A percentile compares a stretch with the other conserved stretches of the same genome.
Evolutionary conservation across 225 moss, liverwort and hornwort genomes (phyloP).

Genomic region (Pseudoscleropodium purum): DNA sequence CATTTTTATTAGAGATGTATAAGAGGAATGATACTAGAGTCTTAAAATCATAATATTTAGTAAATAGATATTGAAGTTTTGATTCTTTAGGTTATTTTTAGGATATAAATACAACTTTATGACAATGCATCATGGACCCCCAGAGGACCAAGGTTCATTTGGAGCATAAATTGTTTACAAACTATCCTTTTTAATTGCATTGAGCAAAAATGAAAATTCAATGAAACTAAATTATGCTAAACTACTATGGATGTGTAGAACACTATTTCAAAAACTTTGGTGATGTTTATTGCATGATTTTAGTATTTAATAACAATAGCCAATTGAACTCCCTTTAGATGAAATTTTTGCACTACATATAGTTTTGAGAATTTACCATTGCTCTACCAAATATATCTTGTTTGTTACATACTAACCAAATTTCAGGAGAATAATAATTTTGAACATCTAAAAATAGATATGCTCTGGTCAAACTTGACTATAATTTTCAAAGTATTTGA

Average conservation of each 20-base stretch:
- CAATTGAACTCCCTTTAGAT: rapidly evolving
- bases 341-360: background rate
- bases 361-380: background rate
- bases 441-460: background rate
- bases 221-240: background rate
- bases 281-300: background rate
- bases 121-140: background rate
- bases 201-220: background rate
- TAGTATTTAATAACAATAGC: background rate
- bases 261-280: background rate
- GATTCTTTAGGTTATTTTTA: background rate
- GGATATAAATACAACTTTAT: background rate
- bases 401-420: background rate
- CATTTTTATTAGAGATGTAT: too few relatives aligned
- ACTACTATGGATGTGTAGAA: background rate
- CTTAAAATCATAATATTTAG: background rate
- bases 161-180: background rate
- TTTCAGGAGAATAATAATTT: background rate
- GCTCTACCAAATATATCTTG: background rate
- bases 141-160: background rate
- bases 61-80: background rate
- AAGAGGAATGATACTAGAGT: background rate
- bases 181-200: background rate
- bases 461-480: background rate
- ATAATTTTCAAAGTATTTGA: background rate